Percentiles rank a stretch among this genome's conserved stretches.
phyloP scores from a whole-genome alignment of 352 stramenopile genomes.

The Phytopythium mirpurense region DNA sequence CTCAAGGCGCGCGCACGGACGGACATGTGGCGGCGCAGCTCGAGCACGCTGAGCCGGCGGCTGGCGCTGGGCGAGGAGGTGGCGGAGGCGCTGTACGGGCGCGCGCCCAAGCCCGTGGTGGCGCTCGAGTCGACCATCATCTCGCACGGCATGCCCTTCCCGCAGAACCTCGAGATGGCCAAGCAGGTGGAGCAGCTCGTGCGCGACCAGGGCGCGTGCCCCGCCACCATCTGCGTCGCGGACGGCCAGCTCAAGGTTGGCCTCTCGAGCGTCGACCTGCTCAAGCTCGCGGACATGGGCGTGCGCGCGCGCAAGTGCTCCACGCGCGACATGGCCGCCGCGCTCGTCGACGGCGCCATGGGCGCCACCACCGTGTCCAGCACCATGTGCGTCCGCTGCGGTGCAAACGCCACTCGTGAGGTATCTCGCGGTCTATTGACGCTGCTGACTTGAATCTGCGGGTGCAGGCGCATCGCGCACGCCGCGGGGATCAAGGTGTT shows the following conservation, averaged over 20 bases:
- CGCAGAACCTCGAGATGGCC: constrained; percentile 95
- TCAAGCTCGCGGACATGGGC: constrained; percentile 60
- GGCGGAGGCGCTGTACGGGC: constrained; percentile 40
- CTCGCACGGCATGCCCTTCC: constrained; percentile 98
- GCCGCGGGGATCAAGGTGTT: constrained; percentile 95
- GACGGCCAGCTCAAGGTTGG: constrained; percentile 87
- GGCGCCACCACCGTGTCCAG: constrained; percentile 96
- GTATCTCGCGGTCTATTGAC: neutral
- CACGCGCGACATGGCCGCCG: constrained; percentile 77
- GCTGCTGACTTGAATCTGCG: neutral
- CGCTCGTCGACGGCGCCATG: constrained; percentile 60
- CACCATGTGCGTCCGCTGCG: constrained; percentile 78
- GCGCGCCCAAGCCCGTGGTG: constrained; percentile 61
- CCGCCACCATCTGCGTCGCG: constrained; percentile 97
- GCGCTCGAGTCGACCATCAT: constrained; percentile 99
- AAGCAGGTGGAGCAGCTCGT: constrained; percentile 90
- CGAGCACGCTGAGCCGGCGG: constrained; percentile 30
- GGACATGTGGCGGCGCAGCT: constrained; percentile 39
- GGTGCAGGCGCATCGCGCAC: constrained; percentile 85
- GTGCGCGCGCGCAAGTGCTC: constrained; percentile 66
- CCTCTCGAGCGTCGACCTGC: constrained; percentile 49
- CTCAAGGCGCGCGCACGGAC: neutral
- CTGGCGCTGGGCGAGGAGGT: constrained; percentile 50
- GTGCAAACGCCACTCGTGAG: neutral
- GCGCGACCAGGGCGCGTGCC: constrained; percentile 73